Conservation (phyloP, 371 early-diverging fungal species). For the Cokeromyces recurvatus region DNA sequence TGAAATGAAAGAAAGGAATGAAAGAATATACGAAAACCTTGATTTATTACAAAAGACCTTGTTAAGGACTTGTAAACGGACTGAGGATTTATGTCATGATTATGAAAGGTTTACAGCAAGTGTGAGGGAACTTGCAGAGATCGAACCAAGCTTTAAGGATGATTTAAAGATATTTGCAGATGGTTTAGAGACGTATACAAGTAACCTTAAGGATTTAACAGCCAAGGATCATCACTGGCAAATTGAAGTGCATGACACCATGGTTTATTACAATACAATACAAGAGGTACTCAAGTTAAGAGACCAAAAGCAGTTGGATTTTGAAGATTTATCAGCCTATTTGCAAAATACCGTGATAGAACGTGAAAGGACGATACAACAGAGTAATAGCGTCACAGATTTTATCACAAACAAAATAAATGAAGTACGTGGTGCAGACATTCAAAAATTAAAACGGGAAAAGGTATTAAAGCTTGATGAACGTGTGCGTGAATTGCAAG, state of each 20-base stretch:
- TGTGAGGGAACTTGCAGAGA: conserved; percentile 66
- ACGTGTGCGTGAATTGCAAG: conserved; percentile 78
- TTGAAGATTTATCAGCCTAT: conserved; percentile 82
- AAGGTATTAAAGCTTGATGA: conserved; percentile 68
- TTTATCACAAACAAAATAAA: conserved; percentile 86
- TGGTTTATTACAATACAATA: conserved; percentile 81
- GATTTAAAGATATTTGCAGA: conserved; percentile 63
- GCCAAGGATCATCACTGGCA: conserved; percentile 66
- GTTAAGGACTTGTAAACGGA: conserved; percentile 69
- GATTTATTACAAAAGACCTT: conserved; percentile 72
- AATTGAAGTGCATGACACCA: conserved; percentile 78
- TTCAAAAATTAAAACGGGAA: conserved; percentile 75
- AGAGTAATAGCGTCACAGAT: conserved; percentile 50
- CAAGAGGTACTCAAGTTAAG: conserved; percentile 79
- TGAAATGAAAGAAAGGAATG: conserved; percentile 73
- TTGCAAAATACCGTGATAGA: conserved; percentile 61
- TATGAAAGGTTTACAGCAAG: conserved; percentile 76
- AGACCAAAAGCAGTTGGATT: conserved; percentile 93
- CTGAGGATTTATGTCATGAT: conserved; percentile 73
- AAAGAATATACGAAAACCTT: conserved; percentile 82
- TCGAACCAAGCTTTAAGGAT: conserved; percentile 76
- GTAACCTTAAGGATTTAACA: conserved; percentile 56
- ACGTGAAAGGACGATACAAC: conserved; percentile 54
- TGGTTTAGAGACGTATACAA: conserved; percentile 56
- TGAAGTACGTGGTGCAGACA: conserved; percentile 86